phyloP scores from a whole-genome alignment of 768 basidiomycete genomes.

The Leucocoprinus leucothites region DNA sequence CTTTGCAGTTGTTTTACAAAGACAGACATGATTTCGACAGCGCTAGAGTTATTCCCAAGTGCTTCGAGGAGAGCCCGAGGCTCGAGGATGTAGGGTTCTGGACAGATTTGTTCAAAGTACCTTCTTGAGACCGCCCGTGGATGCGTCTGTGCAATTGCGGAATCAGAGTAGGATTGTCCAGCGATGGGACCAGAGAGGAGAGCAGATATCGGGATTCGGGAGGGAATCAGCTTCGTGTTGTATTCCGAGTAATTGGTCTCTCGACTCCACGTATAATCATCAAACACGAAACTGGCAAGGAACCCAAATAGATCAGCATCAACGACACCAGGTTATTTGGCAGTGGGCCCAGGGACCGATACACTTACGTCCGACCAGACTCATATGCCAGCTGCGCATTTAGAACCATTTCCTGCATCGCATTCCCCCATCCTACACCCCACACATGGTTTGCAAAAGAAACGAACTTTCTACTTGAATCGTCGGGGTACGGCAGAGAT shows the following conservation, averaged over 20 bases:
- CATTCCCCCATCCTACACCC: slow-evolving; percentile 60
- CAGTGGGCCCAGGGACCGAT: background rate
- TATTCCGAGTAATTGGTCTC: slow-evolving; percentile 41
- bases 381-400: slow-evolving; percentile 47
- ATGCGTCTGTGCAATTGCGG: slow-evolving; percentile 22
- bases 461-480: slow-evolving; percentile 38
- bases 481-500: slow-evolving; percentile 36
- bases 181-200: slow-evolving; percentile 43
- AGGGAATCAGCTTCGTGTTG: slow-evolving; percentile 49
- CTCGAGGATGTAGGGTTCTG: slow-evolving; percentile 20
- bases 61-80: slow-evolving; percentile 25
- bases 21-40: slow-evolving; percentile 33
- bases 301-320: background rate
- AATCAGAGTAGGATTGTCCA: background rate
- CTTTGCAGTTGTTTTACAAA: slow-evolving; percentile 46
- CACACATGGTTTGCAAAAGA: slow-evolving; percentile 47
- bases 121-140: slow-evolving; percentile 45
- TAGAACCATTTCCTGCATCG: slow-evolving; percentile 54
- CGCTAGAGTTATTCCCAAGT: slow-evolving; percentile 22
- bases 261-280: slow-evolving; percentile 55
- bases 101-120: slow-evolving; percentile 48
- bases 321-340: background rate
- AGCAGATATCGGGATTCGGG: slow-evolving; percentile 51
- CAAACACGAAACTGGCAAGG: slow-evolving; percentile 47
- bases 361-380: slow-evolving; percentile 45